A percentile compares a stretch with the other conserved stretches of the same genome.
Conservation (phyloP, 495 filamentous ascomycete species). For the Daldinia loculata region DNA sequence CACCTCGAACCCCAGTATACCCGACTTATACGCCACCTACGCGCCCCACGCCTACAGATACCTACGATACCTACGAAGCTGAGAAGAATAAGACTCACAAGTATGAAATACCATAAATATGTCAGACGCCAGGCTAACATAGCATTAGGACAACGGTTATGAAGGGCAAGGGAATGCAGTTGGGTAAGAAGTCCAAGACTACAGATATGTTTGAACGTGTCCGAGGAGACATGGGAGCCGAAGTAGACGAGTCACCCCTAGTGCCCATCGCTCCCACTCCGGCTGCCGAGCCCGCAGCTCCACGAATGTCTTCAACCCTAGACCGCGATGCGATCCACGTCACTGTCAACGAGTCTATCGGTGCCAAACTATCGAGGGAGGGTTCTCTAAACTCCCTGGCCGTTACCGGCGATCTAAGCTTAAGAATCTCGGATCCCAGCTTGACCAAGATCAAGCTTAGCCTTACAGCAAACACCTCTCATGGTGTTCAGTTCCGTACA, state of each 20-base stretch:
- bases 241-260: conserved; percentile 78
- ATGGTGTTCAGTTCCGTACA: conserved; percentile 86
- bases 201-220: conserved; percentile 97
- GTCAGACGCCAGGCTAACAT: conserved; percentile 31
- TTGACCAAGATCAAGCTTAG: conserved; percentile 89
- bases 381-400: conserved; percentile 83
- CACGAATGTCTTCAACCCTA: conserved; percentile 68
- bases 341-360: conserved; percentile 86
- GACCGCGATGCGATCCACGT: conserved; percentile 86
- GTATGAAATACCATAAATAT: conserved; percentile 53
- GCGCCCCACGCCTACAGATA: conserved; percentile 75
- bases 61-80: conserved; percentile 91
- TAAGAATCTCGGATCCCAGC: conserved; percentile 85
- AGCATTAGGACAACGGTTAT: conserved; percentile 63
- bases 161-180: conserved; percentile 96
- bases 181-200: conserved; percentile 97
- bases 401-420: conserved; percentile 88
- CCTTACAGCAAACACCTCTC: conserved; percentile 74
- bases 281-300: conserved; percentile 63
- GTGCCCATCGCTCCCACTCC: conserved; percentile 70
- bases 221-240: conserved; percentile 84
- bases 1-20: conserved; percentile 78
- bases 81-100: conserved; percentile 92
- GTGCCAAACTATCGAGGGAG: conserved; percentile 85
- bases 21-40: conserved; percentile 88